Conservation (phyloP, 441 rosid species). For the Aleurites moluccanus region DNA sequence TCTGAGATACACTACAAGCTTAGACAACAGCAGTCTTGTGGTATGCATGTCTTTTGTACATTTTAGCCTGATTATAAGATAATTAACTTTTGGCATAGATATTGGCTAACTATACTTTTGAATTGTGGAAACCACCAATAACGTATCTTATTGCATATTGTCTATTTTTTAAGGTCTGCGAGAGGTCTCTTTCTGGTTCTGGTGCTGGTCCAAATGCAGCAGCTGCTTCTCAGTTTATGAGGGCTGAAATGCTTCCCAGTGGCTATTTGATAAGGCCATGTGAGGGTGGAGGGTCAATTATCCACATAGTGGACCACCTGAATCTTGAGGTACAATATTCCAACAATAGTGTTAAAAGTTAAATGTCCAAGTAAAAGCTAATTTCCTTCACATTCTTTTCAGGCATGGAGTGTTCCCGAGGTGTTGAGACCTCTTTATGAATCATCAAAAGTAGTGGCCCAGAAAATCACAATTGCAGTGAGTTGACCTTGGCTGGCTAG, state of each 20-base stretch:
- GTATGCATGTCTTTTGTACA: constrained; percentile 42
- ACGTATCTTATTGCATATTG: constrained; percentile 11
- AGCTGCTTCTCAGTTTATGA: constrained; percentile 83
- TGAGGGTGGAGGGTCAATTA: constrained; percentile 98
- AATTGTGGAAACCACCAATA: background rate
- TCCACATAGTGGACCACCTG: constrained; percentile 94
- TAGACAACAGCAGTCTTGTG: constrained; percentile 98
- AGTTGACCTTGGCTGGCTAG: constrained; percentile 30
- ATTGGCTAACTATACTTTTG: background rate
- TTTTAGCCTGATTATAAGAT: background rate
- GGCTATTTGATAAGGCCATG: constrained; percentile 96
- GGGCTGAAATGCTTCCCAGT: constrained; percentile 97
- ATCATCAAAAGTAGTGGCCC: constrained; percentile 91
- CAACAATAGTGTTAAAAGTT: background rate
- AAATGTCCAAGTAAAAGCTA: background rate
- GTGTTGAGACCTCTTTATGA: constrained; percentile 93
- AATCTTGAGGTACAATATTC: constrained; percentile 73
- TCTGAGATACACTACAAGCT: constrained; percentile 81
- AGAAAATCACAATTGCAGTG: constrained; percentile 88
- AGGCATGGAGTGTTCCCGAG: constrained; percentile 99
- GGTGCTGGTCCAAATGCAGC: constrained; percentile 86
- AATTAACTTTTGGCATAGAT: background rate
- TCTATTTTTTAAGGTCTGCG: constrained; percentile 62
- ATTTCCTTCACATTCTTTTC: constrained; percentile 17
- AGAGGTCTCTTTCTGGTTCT: constrained; percentile 95